Evolutionary conservation across 2,329 filamentous ascomycete species (phyloP).

Genomic region (Penicillium sp.): DNA sequence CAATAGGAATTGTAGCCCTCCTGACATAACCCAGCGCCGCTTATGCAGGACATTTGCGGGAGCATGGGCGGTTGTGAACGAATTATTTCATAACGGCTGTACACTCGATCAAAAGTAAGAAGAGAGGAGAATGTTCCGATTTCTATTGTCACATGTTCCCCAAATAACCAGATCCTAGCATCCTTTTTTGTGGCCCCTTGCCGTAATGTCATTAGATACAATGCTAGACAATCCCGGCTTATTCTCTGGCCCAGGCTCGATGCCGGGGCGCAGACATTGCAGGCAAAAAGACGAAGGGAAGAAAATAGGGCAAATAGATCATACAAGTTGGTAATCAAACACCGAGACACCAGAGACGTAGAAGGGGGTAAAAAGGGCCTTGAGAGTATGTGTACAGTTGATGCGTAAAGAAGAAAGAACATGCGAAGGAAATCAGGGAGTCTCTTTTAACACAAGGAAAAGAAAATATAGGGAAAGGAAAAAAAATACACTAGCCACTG

Average conservation of each 20-base stretch:
- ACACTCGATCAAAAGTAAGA: conserved; percentile 15
- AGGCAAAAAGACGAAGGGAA: conserved; percentile 23
- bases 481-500: conserved; percentile 26
- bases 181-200: conserved; percentile 35
- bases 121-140: conserved; percentile 42
- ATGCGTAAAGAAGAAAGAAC: conserved; percentile 26
- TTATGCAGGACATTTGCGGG: no score
- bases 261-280: conserved; percentile 20
- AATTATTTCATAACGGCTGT: conserved; percentile 6
- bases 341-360: conserved; percentile 35
- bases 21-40: neutral
- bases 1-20: conserved; percentile 1
- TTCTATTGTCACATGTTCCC: conserved; percentile 39
- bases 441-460: conserved; percentile 22
- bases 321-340: conserved; percentile 29
- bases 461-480: conserved; percentile 22
- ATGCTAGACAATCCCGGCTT: conserved; percentile 32
- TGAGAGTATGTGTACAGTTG: conserved; percentile 39
- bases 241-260: conserved; percentile 16
- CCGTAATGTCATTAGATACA: conserved; percentile 42
- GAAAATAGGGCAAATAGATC: conserved; percentile 19
- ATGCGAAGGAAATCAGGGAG: conserved; percentile 21
- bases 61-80: no score
- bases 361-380: conserved; percentile 21
- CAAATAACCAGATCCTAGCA: conserved; percentile 28